Evolutionary conservation across 495 filamentous ascomycete species (phyloP), one percentile per base, ranked within the genome.

Genomic region (Penicillium diatomitis): DNA sequence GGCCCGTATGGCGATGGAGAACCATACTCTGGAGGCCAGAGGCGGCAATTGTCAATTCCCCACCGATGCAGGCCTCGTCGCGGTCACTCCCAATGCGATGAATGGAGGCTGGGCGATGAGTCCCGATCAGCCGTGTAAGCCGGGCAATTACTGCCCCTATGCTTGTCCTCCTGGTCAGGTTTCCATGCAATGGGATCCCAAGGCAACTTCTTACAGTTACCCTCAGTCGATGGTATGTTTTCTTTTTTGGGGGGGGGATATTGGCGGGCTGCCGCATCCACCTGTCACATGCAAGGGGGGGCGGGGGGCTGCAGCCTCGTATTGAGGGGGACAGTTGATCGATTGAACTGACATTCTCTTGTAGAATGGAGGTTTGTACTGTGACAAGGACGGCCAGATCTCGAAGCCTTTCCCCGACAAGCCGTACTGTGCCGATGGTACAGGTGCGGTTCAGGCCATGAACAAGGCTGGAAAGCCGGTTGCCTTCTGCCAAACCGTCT

Each of bases 91-190:
- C 5, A 74, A 71, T 42, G 60, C 53, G 29, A 52, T 67, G 56
- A 92, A 92, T 67, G 85, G 73, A 33, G 87, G 87, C 50, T 92
- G 87, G 82, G 87, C 87, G 33, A 84, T 92, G 79, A 85, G 83
- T 58, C 85, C 85, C 6, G 78, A 92, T 66, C 77, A 88, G 60
- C 61, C 77, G 28, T 92, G 87, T 60, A 67, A 69, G 40, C 76
- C 84, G 5, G 84, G 81, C 10, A 79, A 69, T 49, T 90, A 81
- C 65, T 92, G 87, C 58, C 87, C 87, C 4, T 84, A 87, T 50
- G 87, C 87, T 37, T 92, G 87, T 52, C 83, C 81, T 37, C 62
- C 86, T 0, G 86, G 86, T 31, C 76, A 88, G 63, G 76, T 90
- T 9, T 87, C 83, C 69, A 80, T 81, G 55, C 87, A 92, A 63